Evolutionary conservation across 2,329 filamentous ascomycete species (phyloP).

Genomic region (Calonectria multiphialidica): DNA sequence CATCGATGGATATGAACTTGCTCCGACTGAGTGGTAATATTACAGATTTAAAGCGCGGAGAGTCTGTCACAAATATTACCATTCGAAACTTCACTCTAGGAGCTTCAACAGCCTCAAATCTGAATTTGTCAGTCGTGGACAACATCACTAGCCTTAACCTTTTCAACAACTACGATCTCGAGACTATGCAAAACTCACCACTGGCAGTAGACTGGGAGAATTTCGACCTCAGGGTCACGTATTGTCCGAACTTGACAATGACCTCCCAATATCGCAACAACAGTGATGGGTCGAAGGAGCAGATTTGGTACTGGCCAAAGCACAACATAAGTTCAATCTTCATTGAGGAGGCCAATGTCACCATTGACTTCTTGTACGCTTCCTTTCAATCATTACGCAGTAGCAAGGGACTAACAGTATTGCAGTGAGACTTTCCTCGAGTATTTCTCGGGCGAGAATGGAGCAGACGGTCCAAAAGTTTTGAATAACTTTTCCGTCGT

Average conservation of each 20-base stretch:
- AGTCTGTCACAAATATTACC: not conserved
- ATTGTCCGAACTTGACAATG: constrained; percentile 1
- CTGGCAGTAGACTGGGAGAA: constrained; percentile 17
- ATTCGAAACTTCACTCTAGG: not conserved
- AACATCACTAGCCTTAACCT: not conserved
- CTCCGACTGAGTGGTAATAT: not conserved
- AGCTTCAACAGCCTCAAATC: not conserved
- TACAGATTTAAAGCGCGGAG: not conserved
- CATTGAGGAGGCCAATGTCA: not conserved
- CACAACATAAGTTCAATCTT: constrained; percentile 1
- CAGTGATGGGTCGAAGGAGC: constrained; percentile 1
- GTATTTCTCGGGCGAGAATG: not conserved
- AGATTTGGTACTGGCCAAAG: constrained; percentile 27
- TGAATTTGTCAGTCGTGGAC: constrained; percentile 14
- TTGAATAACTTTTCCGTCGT: not conserved
- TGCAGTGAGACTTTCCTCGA: constrained; percentile 18
- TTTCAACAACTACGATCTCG: not conserved
- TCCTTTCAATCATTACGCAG: not conserved
- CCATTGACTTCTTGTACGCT: constrained; percentile 27
- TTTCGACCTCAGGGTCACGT: not conserved
- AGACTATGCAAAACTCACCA: not conserved
- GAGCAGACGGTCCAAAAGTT: constrained; percentile 9
- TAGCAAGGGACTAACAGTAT: not conserved
- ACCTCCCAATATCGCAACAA: constrained; percentile 25
- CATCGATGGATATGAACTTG: constrained; percentile 9